These are phyloP conservation scores for Serendipita sp. DNA, from an alignment of 768 basidiomycete genomes.

Conservation along the genomic window DNA sequence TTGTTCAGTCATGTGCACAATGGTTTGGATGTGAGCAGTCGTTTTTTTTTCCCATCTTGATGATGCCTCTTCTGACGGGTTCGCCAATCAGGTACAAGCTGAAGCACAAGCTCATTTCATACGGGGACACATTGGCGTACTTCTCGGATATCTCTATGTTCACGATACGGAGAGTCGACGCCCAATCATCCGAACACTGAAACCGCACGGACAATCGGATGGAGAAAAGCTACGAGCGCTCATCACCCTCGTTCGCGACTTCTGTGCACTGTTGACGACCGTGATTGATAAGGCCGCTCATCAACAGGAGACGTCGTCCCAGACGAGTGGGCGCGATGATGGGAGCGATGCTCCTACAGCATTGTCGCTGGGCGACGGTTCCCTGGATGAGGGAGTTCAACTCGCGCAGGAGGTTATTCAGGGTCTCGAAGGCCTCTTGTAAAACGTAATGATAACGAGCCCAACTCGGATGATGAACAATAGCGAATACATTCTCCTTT, in stretches of 20 bases:
- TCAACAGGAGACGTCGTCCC: conserved; percentile 5
- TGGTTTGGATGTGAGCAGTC: neutral
- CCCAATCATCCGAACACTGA: conserved; percentile 22
- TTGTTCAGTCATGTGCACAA: neutral
- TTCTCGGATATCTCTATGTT: conserved; percentile 41
- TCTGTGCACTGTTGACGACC: conserved; percentile 28
- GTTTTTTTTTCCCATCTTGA: neutral
- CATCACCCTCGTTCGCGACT: conserved; percentile 25
- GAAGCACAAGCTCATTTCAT: conserved; percentile 22
- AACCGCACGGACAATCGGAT: conserved; percentile 20
- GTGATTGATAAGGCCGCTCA: conserved; percentile 11
- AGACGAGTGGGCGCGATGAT: neutral
- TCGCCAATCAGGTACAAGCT: neutral
- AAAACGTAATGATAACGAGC: neutral
- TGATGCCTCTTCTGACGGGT: neutral
- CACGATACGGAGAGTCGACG: conserved; percentile 17
- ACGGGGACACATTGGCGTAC: conserved; percentile 57
- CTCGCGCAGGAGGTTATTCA: neutral
- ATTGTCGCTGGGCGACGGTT: neutral
- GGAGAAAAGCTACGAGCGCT: conserved; percentile 21
- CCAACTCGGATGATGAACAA: too few species aligned
- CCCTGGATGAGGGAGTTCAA: neutral
- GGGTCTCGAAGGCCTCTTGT: neutral
- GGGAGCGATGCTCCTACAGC: neutral
- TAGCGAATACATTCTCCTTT: too few species aligned